phyloP scores from a whole-genome alignment of 176 grass and related monocot genomes.

The Cenchrus fungigraminus region DNA sequence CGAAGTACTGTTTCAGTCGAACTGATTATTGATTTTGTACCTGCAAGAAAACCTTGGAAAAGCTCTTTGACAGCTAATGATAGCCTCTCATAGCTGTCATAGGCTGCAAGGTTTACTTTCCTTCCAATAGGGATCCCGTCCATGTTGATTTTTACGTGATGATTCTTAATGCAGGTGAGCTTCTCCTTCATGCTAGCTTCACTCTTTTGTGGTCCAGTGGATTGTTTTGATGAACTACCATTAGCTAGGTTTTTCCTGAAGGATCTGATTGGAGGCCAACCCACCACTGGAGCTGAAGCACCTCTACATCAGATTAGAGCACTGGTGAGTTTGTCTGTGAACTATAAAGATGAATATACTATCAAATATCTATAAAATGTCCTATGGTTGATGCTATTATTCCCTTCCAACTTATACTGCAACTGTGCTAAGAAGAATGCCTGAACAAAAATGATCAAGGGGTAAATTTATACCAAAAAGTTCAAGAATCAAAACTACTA shows the following conservation, averaged over 20 bases:
- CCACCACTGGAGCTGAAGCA: constrained; percentile 66
- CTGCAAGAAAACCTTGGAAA: constrained; percentile 83
- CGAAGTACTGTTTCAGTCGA: constrained; percentile 35
- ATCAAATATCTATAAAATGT: background rate
- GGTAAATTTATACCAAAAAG: background rate
- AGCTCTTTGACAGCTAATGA: constrained; percentile 70
- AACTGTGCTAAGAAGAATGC: background rate
- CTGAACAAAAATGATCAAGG: background rate
- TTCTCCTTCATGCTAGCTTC: constrained; percentile 47
- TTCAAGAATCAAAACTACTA: background rate
- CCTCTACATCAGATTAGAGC: constrained; percentile 56
- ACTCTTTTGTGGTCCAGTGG: constrained; percentile 39
- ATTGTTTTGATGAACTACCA: constrained; percentile 65
- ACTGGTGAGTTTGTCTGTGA: constrained; percentile 34
- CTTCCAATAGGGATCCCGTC: constrained; percentile 95
- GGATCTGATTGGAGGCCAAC: constrained; percentile 88
- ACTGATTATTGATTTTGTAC: constrained; percentile 44
- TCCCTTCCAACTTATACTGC: background rate
- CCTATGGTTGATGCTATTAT: constrained; percentile 3
- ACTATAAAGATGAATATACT: constrained; percentile 5
- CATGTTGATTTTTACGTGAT: constrained; percentile 97
- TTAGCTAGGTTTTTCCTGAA: constrained; percentile 88
- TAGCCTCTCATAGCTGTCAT: constrained; percentile 73
- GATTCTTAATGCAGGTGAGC: constrained; percentile 57
- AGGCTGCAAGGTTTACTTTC: constrained; percentile 78